phyloP scores from a whole-genome alignment of 768 basidiomycete species.

The Serendipita indica region DNA sequence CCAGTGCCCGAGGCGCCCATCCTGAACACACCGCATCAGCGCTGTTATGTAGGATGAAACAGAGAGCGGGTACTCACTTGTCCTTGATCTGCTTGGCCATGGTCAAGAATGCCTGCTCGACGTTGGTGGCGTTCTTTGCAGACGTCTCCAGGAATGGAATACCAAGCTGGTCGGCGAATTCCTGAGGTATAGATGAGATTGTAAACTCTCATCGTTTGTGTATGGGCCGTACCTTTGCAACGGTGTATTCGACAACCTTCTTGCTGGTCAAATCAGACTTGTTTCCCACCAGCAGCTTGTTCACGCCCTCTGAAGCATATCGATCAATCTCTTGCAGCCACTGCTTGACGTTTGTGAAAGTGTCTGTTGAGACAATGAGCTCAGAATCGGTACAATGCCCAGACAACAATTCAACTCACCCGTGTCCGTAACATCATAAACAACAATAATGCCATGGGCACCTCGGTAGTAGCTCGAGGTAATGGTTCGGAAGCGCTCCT shows the following conservation, averaged over 20 bases:
- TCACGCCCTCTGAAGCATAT: conserved; percentile 96
- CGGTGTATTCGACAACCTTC: conserved; percentile 84
- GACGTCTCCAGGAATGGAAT: conserved; percentile 97
- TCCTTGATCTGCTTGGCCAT: conserved; percentile 96
- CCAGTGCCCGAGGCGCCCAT: conserved; percentile 73
- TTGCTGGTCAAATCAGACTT: conserved; percentile 97
- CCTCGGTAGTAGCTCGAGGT: conserved; percentile 99
- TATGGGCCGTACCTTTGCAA: conserved; percentile 49
- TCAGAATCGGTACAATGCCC: neutral
- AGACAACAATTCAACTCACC: conserved; percentile 30
- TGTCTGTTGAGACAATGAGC: conserved; percentile 37
- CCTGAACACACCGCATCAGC: conserved; percentile 24
- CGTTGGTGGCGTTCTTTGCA: conserved; percentile 98
- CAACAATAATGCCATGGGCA: conserved; percentile 94
- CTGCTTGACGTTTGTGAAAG: conserved; percentile 90
- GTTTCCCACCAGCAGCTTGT: conserved; percentile 97
- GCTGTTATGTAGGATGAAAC: neutral
- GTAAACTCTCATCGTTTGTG: neutral
- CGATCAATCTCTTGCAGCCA: conserved; percentile 88
- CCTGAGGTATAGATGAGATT: conserved; percentile 30
- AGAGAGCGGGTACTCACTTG: conserved; percentile 34
- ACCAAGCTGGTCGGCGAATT: conserved; percentile 87
- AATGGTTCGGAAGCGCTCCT: conserved; percentile 97
- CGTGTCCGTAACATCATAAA: conserved; percentile 97
- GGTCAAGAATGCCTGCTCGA: conserved; percentile 98